phyloP scores from a whole-genome alignment of 306 rosid genomes.

The Canavalia ensiformis region DNA sequence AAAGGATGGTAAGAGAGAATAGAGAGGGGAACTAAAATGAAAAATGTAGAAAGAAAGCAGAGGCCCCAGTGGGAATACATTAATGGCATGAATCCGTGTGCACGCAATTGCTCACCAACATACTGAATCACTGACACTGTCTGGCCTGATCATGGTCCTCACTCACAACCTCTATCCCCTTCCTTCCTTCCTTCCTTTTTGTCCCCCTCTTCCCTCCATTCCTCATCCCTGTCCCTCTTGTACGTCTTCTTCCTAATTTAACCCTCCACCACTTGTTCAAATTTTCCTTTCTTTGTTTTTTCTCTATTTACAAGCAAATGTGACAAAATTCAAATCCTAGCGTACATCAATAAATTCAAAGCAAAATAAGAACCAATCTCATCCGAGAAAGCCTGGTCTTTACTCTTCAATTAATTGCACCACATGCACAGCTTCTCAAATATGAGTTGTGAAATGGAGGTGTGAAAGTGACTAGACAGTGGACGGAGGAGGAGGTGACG shows the following conservation, averaged over 20 bases:
- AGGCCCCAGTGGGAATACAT: constrained; percentile 40
- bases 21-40: neutral
- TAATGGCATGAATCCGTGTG: constrained; percentile 50
- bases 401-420: neutral
- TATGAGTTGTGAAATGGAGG: constrained; percentile 12
- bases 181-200: constrained; percentile 33
- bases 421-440: neutral
- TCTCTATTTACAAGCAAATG: neutral
- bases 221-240: too few relatives aligned
- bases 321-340: neutral
- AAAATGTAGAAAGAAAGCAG: too few relatives aligned
- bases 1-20: neutral
- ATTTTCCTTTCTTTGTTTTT: neutral
- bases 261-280: neutral
- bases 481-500: neutral
- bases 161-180: neutral
- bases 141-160: constrained; percentile 42
- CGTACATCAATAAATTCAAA: neutral
- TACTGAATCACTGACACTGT: constrained; percentile 48
- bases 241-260: too few relatives aligned
- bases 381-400: too few relatives aligned
- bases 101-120: constrained; percentile 62
- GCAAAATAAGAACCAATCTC: neutral
- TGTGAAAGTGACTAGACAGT: constrained; percentile 37
- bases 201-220: constrained; percentile 36